Conservation (phyloP, 2,329 filamentous ascomycete species). For the Didymellaceae sp. region DNA sequence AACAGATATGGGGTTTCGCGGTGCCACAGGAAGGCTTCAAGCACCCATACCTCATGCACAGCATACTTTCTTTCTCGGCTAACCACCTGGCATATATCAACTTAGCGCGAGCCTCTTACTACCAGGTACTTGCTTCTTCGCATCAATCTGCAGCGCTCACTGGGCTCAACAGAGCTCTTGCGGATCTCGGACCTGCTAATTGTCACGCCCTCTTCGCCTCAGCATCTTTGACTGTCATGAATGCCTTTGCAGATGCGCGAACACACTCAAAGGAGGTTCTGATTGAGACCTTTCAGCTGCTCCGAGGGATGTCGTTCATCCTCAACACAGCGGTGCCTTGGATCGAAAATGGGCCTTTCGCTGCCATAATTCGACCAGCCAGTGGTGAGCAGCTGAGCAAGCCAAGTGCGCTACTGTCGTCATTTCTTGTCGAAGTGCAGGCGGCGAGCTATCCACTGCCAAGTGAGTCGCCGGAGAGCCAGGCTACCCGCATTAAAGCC, state of each 20-base stretch:
- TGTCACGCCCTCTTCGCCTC: slow-evolving; percentile 39
- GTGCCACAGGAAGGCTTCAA: slow-evolving; percentile 45
- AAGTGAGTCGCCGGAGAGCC: slow-evolving; percentile 12
- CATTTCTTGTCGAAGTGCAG: slow-evolving; percentile 32
- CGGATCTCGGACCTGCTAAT: slow-evolving; percentile 32
- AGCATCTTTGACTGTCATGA: slow-evolving; percentile 33
- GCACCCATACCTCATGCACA: slow-evolving; percentile 48
- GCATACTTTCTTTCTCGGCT: slow-evolving; percentile 48
- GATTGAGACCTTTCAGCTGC: slow-evolving; percentile 36
- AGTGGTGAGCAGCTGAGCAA: slow-evolving; percentile 16
- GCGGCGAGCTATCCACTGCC: slow-evolving; percentile 13
- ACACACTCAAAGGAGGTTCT: slow-evolving; percentile 29
- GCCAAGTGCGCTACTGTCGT: slow-evolving; percentile 27
- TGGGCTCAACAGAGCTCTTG: slow-evolving; percentile 29
- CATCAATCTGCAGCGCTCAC: slow-evolving; percentile 37
- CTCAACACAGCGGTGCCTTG: slow-evolving; percentile 22
- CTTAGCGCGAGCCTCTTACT: slow-evolving; percentile 25
- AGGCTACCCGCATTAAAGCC: slow-evolving; percentile 15
- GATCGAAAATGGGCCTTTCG: slow-evolving; percentile 34
- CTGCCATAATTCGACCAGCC: slow-evolving; percentile 22
- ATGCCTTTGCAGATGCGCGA: slow-evolving; percentile 33
- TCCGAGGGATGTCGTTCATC: slow-evolving; percentile 37
- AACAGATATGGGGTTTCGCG: slow-evolving; percentile 41
- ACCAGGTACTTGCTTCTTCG: slow-evolving; percentile 34
- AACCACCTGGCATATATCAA: slow-evolving; percentile 43